Evolutionary conservation across 2,329 filamentous ascomycete species (phyloP), one percentile per base, ranked within the genome.

Genomic region (Aspergillus luchuensis): DNA sequence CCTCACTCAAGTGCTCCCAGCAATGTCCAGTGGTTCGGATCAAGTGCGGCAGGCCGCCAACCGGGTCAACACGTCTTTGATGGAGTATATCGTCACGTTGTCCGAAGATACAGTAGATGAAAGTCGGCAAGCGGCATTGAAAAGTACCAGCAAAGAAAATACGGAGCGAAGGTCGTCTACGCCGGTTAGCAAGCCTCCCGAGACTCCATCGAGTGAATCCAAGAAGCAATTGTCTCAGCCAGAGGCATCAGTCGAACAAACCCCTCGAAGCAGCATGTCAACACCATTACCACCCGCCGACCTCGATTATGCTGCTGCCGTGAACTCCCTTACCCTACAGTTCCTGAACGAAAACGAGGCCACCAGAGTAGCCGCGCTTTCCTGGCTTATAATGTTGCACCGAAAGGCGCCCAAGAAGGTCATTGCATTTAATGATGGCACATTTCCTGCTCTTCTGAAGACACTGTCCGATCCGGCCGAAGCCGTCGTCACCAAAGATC

Each of bases 371-470:
- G 94, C 93, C 39, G 93, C 95, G 15, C 81, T 99, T 62, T 94
- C 91, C 5, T 99, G 95, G 95, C 84, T 99, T 59, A 95, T 98
- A 60, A 98, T 98, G 94, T 83, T 99, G 43, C 95, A 99, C 74
- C 87, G 91, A 65, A 98, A 97, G 80, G 94, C 95, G 3, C 95
- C 95, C 0, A 86, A 90, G 56, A 97, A 97, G 74, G 91, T 97
- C 13, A 84, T 98, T 41, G 93, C 94, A 8, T 97, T 97, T 72
- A 97, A 98, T 67, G 95, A 98, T 71, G 95, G 94, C 52, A 98
- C 94, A 0, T 99, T 99, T 72, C 95, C 95, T 11, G 95, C 94
- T 19, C 81, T 99, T 30, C 87, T 99, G 33, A 99, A 99, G 79
- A 99, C 95, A 0, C 83, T 99, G 0, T 98, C 94, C 0, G 95